Evolutionary conservation across 2,329 filamentous ascomycete species (phyloP).

Genomic region (Fusarium albidum): DNA sequence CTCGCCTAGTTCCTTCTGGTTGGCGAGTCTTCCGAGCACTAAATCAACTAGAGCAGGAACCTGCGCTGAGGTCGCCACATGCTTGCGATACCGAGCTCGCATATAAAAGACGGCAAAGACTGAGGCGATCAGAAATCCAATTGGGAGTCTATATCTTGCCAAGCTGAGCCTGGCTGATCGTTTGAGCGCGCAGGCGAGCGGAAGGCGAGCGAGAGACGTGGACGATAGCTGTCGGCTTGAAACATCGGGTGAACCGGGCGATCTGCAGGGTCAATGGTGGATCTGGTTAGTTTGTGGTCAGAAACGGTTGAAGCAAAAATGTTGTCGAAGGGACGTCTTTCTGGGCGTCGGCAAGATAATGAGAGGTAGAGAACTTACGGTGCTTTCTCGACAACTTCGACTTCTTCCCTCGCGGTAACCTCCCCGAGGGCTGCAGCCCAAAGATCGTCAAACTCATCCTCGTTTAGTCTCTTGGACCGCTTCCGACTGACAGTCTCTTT

Average conservation of each 20-base stretch:
- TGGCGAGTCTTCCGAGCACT: slow-evolving; percentile 84
- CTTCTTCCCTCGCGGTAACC: slow-evolving; percentile 69
- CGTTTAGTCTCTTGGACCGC: slow-evolving; percentile 82
- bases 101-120: slow-evolving; percentile 66
- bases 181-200: slow-evolving; percentile 82
- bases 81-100: slow-evolving; percentile 68
- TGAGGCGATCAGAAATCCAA: slow-evolving; percentile 70
- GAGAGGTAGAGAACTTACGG: slow-evolving; percentile 62
- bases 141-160: slow-evolving; percentile 86
- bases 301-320: slow-evolving; percentile 46
- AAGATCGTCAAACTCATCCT: slow-evolving; percentile 91
- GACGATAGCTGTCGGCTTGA: slow-evolving; percentile 74
- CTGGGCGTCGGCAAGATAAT: slow-evolving; percentile 18
- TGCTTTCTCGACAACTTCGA: slow-evolving; percentile 55
- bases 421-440: slow-evolving; percentile 79
- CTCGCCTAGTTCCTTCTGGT: slow-evolving; percentile 83
- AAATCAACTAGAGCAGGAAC: slow-evolving; percentile 85
- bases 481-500: slow-evolving; percentile 80
- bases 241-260: slow-evolving; percentile 69
- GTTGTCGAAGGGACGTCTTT: slow-evolving; percentile 29
- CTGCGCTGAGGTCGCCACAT: slow-evolving; percentile 71
- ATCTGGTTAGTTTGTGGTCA: slow-evolving; percentile 88
- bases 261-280: slow-evolving; percentile 76
- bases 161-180: slow-evolving; percentile 80
- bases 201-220: slow-evolving; percentile 89